A percentile compares a stretch with the other conserved stretches of the same genome.
phyloP scores from a whole-genome alignment of 1,284 basidiomycete species.

The Microbotryomycetes sp. region DNA sequence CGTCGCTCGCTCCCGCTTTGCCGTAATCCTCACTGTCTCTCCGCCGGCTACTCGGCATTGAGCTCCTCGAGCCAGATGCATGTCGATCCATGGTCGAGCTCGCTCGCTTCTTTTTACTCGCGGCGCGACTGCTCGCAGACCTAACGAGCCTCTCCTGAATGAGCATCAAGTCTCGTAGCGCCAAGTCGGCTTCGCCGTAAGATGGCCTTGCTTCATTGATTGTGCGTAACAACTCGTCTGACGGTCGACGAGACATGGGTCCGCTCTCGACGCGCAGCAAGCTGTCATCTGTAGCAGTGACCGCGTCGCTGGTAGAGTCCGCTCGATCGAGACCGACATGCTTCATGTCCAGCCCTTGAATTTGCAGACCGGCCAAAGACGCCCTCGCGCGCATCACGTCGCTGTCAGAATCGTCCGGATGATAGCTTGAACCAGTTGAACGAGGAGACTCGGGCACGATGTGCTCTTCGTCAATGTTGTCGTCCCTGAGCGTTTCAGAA shows the following conservation, averaged over 20 bases:
- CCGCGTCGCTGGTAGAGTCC: background rate
- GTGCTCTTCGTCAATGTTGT: background rate
- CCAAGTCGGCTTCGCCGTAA: slow-evolving; percentile 1
- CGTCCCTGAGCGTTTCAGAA: background rate
- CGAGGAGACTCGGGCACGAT: background rate
- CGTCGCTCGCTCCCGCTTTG: background rate
- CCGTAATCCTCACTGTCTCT: background rate
- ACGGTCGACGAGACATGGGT: slow-evolving; percentile 9
- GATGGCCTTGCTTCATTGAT: background rate
- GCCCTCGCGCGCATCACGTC: background rate
- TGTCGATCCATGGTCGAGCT: background rate
- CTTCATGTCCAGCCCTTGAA: background rate
- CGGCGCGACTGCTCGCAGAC: slow-evolving; percentile 4
- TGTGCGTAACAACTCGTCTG: slow-evolving; percentile 13
- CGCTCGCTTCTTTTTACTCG: background rate
- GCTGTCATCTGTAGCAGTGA: background rate
- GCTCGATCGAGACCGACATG: background rate
- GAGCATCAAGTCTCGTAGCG: slow-evolving; percentile 8
- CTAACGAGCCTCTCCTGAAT: slow-evolving; percentile 26
- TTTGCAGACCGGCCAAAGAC: background rate
- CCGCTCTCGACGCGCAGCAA: slow-evolving; percentile 1
- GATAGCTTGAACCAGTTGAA: background rate
- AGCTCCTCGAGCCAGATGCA: background rate
- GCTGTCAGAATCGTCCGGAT: background rate
- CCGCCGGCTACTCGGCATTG: background rate